These are phyloP conservation scores for Capsella rubella DNA, from an alignment of 441 rosid species.

Conservation along the genomic window DNA sequence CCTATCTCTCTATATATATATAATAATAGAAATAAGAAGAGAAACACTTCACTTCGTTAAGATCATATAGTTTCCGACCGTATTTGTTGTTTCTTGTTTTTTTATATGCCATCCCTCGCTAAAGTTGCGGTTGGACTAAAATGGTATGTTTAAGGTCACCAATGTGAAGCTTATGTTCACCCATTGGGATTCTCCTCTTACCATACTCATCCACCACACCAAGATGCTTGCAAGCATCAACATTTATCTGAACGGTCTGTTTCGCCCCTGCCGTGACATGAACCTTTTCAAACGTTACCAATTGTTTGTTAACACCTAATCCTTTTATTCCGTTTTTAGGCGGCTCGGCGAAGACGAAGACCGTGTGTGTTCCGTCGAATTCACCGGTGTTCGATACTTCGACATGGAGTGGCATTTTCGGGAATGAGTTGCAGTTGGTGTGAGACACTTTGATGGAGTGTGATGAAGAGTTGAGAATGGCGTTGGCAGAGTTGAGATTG, in stretches of 20 bases:
- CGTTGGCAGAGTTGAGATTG: constrained; percentile 35
- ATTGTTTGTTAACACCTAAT: constrained; percentile 56
- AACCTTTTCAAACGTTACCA: constrained; percentile 75
- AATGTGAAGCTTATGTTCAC: constrained; percentile 68
- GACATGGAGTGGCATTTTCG: constrained; percentile 52
- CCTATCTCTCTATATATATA: constrained; percentile 1
- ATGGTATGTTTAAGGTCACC: constrained; percentile 88
- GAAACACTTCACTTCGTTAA: constrained; percentile 27
- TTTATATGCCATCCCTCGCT: background rate
- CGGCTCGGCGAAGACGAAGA: constrained; percentile 69
- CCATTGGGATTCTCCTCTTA: constrained; percentile 82
- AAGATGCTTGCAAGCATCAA: constrained; percentile 79
- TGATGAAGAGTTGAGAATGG: constrained; percentile 53
- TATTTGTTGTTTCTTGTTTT: constrained; percentile 10
- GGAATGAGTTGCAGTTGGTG: constrained; percentile 54
- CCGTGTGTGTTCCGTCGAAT: constrained; percentile 74
- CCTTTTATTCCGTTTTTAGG: constrained; percentile 46
- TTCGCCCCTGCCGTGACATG: constrained; percentile 63
- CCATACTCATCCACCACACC: constrained; percentile 78
- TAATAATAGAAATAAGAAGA: constrained; percentile 18
- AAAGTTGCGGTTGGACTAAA: constrained; percentile 58
- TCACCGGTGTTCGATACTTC: constrained; percentile 71
- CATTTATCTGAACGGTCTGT: constrained; percentile 51
- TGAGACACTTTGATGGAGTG: constrained; percentile 56
- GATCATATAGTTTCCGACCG: constrained; percentile 5